Evolutionary conservation across 306 rosid species (phyloP).

Genomic region (Geum urbanum): DNA sequence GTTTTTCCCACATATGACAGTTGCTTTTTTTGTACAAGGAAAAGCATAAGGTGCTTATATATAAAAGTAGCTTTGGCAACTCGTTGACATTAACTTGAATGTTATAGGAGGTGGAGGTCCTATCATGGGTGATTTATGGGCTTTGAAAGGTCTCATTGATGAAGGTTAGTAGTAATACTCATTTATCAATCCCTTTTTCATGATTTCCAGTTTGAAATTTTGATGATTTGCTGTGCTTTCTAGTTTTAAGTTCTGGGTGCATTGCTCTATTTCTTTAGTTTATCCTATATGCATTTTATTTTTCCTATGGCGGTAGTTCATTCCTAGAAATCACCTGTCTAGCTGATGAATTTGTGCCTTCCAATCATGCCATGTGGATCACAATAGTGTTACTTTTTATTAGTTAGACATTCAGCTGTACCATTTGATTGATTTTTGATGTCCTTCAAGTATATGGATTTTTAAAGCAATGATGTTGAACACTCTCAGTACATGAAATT

Average conservation of each 20-base stretch:
- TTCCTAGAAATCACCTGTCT: not conserved
- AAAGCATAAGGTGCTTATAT: slow-evolving; percentile 1
- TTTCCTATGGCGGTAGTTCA: not conserved
- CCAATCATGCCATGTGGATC: not conserved
- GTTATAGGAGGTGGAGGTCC: slow-evolving; percentile 92
- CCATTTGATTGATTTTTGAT: not conserved
- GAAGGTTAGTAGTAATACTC: slow-evolving; percentile 46
- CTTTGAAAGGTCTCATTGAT: slow-evolving; percentile 87
- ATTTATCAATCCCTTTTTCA: not conserved
- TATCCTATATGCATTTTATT: not conserved
- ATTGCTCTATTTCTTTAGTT: not conserved
- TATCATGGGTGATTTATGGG: slow-evolving; percentile 99
- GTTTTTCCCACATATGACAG: not conserved
- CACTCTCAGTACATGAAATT: not conserved
- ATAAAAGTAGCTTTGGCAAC: not conserved
- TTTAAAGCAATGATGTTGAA: not conserved
- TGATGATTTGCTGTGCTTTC: not conserved
- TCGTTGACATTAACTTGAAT: slow-evolving; percentile 31
- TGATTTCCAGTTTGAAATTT: not conserved
- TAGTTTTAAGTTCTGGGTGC: not conserved
- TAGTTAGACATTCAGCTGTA: not conserved
- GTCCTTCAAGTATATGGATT: not conserved
- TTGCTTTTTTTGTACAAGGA: not conserved
- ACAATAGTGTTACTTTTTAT: not conserved
- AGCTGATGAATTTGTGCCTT: not conserved